Percentiles rank a stretch among this genome's conserved stretches.
Conservation (phyloP, 106 monocot genomes). For the Phalaenopsis aphrodite region DNA sequence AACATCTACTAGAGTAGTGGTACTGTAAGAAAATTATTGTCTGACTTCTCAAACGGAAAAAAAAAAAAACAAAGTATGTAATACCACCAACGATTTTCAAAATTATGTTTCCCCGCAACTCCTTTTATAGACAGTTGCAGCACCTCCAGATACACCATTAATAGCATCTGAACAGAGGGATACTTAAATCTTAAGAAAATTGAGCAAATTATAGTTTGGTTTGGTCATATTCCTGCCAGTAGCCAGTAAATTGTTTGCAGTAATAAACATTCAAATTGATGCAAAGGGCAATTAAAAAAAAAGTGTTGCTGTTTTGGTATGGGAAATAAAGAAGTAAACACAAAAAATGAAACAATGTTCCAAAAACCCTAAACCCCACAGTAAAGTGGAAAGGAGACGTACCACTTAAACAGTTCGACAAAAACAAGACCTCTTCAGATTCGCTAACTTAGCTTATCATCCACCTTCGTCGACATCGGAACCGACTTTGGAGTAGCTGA, state of each 20-base stretch:
- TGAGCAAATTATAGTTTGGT: neutral
- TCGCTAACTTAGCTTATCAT: neutral
- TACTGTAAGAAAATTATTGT: too few species aligned
- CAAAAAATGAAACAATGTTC: neutral
- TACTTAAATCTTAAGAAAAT: neutral
- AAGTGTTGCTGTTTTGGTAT: neutral
- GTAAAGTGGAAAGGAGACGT: neutral
- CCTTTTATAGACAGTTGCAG: neutral
- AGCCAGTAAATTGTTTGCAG: neutral
- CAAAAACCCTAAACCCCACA: constrained; percentile 3
- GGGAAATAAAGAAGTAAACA: neutral
- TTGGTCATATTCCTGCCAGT: neutral
- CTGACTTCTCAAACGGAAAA: too few species aligned
- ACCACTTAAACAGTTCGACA: neutral
- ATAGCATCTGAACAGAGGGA: neutral
- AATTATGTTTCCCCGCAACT: neutral
- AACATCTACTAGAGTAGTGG: too few species aligned
- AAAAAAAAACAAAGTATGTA: too few species aligned
- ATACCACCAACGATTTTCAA: too few species aligned
- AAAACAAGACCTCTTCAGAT: neutral
- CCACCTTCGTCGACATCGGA: neutral
- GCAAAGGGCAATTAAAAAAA: neutral
- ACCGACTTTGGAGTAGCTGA: neutral
- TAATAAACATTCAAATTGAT: neutral
- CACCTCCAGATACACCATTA: neutral